A percentile compares a stretch with the other conserved stretches of the same genome.
phyloP scores from a whole-genome alignment of 768 basidiomycete species.

The Russula griseocarnosa region DNA sequence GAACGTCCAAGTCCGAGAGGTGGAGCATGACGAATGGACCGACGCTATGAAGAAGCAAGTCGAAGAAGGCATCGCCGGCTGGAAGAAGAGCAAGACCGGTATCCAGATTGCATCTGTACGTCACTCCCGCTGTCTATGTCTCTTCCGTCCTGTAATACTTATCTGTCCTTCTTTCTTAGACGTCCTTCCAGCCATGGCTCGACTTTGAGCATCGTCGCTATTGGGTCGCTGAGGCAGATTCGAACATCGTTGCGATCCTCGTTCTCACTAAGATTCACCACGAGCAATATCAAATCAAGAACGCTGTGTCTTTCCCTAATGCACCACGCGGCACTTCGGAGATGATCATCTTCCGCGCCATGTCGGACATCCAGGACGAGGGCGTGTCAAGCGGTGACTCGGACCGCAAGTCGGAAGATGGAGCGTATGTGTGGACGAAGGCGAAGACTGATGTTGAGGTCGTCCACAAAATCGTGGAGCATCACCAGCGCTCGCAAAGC shows the following conservation, averaged over 20 bases:
- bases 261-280: slow-evolving; percentile 47
- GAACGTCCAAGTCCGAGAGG: slow-evolving; percentile 47
- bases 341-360: slow-evolving; percentile 45
- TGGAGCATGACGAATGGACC: slow-evolving; percentile 40
- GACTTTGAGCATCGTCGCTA: slow-evolving; percentile 54
- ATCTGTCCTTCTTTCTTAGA: slow-evolving; percentile 30
- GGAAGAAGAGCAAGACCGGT: slow-evolving; percentile 52
- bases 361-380: slow-evolving; percentile 42
- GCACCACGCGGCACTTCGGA: slow-evolving; percentile 55
- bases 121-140: background rate
- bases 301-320: slow-evolving; percentile 49
- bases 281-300: slow-evolving; percentile 52
- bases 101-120: slow-evolving; percentile 45
- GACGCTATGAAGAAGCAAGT: slow-evolving; percentile 45
- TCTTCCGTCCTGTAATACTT: background rate
- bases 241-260: slow-evolving; percentile 45
- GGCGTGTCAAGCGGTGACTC: slow-evolving; percentile 7
- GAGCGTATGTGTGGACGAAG: slow-evolving; percentile 8
- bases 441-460: slow-evolving; percentile 14
- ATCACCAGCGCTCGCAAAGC: slow-evolving; percentile 14
- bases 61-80: slow-evolving; percentile 52
- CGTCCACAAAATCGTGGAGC: slow-evolving; percentile 8
- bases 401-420: slow-evolving; percentile 9
- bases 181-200: slow-evolving; percentile 50
- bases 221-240: slow-evolving; percentile 47